phyloP scores from a whole-genome alignment of 75 land plant genomes.

The Pseudotsuga menziesii region DNA sequence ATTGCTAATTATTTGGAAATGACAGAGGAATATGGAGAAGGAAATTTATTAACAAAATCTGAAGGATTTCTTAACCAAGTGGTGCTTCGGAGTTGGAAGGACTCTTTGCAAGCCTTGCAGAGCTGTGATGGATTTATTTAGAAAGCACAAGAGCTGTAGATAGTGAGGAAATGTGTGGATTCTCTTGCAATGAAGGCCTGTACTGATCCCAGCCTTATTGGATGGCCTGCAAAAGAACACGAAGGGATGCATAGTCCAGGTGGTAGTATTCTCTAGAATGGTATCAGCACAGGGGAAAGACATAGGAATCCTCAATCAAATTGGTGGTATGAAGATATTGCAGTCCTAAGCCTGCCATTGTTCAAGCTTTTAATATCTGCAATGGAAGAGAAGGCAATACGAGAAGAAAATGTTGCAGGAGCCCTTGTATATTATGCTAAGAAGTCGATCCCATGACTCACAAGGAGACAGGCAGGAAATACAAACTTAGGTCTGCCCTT shows the following conservation, averaged over 20 bases:
- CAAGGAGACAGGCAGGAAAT: slow-evolving; percentile 18
- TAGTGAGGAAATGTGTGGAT: slow-evolving; percentile 24
- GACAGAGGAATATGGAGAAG: slow-evolving; percentile 31
- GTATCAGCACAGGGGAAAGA: slow-evolving; percentile 19
- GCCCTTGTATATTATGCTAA: slow-evolving; percentile 23
- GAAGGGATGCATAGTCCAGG: slow-evolving; percentile 14
- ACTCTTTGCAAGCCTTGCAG: slow-evolving; percentile 17
- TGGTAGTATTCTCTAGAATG: slow-evolving; percentile 18
- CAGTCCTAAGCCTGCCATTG: slow-evolving; percentile 19
- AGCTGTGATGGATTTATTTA: slow-evolving; percentile 16
- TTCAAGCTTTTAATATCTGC: slow-evolving; percentile 16
- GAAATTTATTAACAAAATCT: slow-evolving; percentile 17
- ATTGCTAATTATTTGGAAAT: slow-evolving; percentile 26
- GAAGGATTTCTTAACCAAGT: slow-evolving; percentile 22
- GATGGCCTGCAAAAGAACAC: slow-evolving; percentile 14
- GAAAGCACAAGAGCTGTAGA: slow-evolving; percentile 17
- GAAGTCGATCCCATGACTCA: slow-evolving; percentile 25
- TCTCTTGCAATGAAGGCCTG: slow-evolving; percentile 25
- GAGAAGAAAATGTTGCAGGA: slow-evolving; percentile 15
- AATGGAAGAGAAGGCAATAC: slow-evolving; percentile 18
- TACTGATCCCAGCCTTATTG: slow-evolving; percentile 18
- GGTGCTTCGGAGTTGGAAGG: slow-evolving; percentile 21
- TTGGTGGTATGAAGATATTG: slow-evolving; percentile 22
- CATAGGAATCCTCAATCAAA: slow-evolving; percentile 9
- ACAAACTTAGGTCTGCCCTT: background rate